Evolutionary conservation across 2,329 filamentous ascomycete genomes (phyloP).

Genomic region (Myriangium duriaei): DNA sequence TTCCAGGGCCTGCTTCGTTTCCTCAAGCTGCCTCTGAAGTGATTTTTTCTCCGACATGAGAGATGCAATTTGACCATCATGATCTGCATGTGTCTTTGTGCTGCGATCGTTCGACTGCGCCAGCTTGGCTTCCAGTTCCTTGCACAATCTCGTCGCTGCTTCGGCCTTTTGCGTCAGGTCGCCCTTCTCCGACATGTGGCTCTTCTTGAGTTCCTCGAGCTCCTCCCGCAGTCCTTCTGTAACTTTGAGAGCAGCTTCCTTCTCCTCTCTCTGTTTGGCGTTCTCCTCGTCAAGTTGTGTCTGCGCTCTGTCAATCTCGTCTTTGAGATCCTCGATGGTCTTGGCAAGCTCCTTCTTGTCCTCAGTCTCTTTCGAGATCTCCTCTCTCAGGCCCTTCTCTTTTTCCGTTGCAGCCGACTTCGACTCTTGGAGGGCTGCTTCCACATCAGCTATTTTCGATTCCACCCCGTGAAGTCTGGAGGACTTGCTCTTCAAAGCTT

Average conservation of each 20-base stretch:
- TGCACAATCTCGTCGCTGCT: constrained; percentile 10
- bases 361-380: constrained; percentile 19
- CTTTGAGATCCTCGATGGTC: constrained; percentile 21
- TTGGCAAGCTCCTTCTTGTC: constrained; percentile 20
- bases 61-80: neutral
- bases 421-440: constrained; percentile 19
- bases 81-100: constrained; percentile 4
- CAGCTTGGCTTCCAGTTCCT: constrained; percentile 12
- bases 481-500: constrained; percentile 16
- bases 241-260: constrained; percentile 12
- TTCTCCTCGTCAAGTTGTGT: constrained; percentile 13
- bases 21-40: constrained; percentile 12
- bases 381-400: constrained; percentile 20
- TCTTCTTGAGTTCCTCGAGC: constrained; percentile 16
- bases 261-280: constrained; percentile 9
- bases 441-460: constrained; percentile 20
- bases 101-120: constrained; percentile 10
- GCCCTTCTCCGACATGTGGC: constrained; percentile 7
- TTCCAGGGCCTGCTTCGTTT: constrained; percentile 10
- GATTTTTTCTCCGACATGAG: constrained; percentile 8
- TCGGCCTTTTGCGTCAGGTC: constrained; percentile 11
- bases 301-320: constrained; percentile 24
- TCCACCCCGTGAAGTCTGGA: constrained; percentile 19
- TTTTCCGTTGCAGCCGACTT: constrained; percentile 17
- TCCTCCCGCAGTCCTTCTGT: constrained; percentile 16